Evolutionary conservation across 2,329 filamentous ascomycete species (phyloP).

Genomic region (Talaromyces atroroseus): DNA sequence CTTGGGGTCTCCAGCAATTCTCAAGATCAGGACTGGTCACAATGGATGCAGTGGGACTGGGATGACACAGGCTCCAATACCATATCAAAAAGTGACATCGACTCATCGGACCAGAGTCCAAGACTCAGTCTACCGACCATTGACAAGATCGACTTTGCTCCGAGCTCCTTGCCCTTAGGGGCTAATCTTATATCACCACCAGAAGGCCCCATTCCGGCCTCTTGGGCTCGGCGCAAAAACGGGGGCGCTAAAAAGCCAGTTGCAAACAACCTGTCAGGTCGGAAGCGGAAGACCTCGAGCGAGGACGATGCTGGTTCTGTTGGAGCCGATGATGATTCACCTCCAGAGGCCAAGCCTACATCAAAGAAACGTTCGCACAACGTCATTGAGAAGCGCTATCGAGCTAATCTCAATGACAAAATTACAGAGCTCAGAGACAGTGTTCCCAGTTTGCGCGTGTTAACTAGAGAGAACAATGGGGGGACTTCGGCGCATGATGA

Average conservation of each 20-base stretch:
- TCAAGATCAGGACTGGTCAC: constrained; percentile 37
- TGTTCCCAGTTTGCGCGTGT: constrained; percentile 81
- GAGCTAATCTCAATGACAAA: constrained; percentile 95
- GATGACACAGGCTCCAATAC: constrained; percentile 28
- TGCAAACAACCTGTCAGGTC: constrained; percentile 28
- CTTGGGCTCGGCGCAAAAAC: constrained; percentile 14
- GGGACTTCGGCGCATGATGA: constrained; percentile 59
- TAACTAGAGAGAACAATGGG: constrained; percentile 56
- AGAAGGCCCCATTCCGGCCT: background rate
- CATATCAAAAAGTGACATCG: constrained; percentile 23
- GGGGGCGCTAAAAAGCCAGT: constrained; percentile 14
- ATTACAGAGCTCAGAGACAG: constrained; percentile 88
- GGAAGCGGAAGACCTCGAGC: constrained; percentile 66
- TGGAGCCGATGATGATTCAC: constrained; percentile 44
- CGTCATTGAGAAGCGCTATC: constrained; percentile 96
- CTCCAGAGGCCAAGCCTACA: constrained; percentile 46
- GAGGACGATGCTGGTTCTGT: constrained; percentile 37
- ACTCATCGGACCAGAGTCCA: constrained; percentile 20
- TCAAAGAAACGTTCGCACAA: constrained; percentile 94
- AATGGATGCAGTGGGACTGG: constrained; percentile 43
- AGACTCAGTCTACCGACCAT: constrained; percentile 9
- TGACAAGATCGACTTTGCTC: background rate
- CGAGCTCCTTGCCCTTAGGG: background rate
- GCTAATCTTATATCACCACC: background rate
- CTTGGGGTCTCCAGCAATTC: constrained; percentile 20